Percentiles rank a stretch among this genome's conserved stretches.
phyloP scores from a whole-genome alignment of 2,329 filamentous ascomycete species.

The Xylaria sp. region DNA sequence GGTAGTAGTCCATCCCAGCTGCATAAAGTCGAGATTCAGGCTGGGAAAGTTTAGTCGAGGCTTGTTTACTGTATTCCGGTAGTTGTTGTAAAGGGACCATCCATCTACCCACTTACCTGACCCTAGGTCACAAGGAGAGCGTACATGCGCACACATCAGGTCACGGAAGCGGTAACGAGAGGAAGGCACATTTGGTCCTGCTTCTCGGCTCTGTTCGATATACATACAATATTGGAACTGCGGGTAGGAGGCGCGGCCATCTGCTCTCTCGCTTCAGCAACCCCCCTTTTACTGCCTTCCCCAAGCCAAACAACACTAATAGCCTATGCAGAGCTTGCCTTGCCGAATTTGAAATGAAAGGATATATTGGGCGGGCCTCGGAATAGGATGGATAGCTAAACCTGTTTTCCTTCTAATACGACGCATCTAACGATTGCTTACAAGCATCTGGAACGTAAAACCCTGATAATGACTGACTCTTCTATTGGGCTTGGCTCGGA shows the following conservation, averaged over 20 bases:
- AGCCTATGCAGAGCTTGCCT: conserved; percentile 28
- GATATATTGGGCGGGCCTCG: conserved; percentile 25
- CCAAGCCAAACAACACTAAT: conserved; percentile 22
- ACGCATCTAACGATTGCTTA: conserved; percentile 26
- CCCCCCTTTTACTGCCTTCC: conserved; percentile 4
- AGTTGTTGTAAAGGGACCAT: conserved; percentile 1
- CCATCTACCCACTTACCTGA: neutral
- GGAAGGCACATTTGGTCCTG: conserved; percentile 18
- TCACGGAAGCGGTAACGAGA: conserved; percentile 15
- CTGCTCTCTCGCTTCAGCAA: conserved; percentile 26
- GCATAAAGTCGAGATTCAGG: neutral
- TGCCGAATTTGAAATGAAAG: conserved; percentile 28
- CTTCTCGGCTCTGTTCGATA: neutral
- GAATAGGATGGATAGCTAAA: conserved; percentile 24
- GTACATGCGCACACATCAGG: conserved; percentile 15
- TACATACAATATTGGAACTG: conserved; percentile 24
- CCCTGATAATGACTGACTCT: conserved; percentile 6
- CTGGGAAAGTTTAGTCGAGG: conserved; percentile 22
- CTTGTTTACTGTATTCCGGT: conserved; percentile 11
- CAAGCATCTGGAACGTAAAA: conserved; percentile 26
- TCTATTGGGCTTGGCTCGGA: conserved; percentile 10
- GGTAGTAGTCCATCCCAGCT: conserved; percentile 12
- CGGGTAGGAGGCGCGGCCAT: conserved; percentile 21
- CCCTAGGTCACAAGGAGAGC: conserved; percentile 11
- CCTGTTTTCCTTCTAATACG: conserved; percentile 29